A percentile compares a stretch with the other conserved stretches of the same genome.
Conservation (phyloP, 208 protist species). For the Leishmania mexicana region DNA sequence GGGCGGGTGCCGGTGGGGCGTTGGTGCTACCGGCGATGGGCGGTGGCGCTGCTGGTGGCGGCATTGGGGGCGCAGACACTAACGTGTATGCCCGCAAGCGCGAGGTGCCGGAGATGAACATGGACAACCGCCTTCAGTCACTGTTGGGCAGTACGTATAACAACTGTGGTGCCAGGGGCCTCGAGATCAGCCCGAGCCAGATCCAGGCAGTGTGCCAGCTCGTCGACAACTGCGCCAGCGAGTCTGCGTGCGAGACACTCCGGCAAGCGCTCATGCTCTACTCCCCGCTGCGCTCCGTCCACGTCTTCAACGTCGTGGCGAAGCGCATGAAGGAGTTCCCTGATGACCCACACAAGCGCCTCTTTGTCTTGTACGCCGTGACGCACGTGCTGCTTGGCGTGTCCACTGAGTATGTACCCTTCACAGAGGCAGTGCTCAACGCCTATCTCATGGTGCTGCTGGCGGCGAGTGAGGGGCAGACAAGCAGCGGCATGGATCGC, state of each 20-base stretch:
- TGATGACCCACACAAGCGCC: slow-evolving; percentile 84
- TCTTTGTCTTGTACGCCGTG: slow-evolving; percentile 75
- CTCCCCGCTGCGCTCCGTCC: slow-evolving; percentile 61
- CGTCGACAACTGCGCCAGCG: slow-evolving; percentile 74
- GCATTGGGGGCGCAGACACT: slow-evolving; percentile 13
- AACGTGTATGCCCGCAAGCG: slow-evolving; percentile 59
- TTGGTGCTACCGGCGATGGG: slow-evolving; percentile 68
- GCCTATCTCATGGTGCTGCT: slow-evolving; percentile 84
- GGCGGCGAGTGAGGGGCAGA: slow-evolving; percentile 68
- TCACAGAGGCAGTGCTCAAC: slow-evolving; percentile 65
- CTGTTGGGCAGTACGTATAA: slow-evolving; percentile 77
- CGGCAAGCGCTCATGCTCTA: slow-evolving; percentile 66
- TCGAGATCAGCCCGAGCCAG: slow-evolving; percentile 67
- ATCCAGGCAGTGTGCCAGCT: slow-evolving; percentile 72
- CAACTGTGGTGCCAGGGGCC: slow-evolving; percentile 56
- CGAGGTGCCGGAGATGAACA: slow-evolving; percentile 55
- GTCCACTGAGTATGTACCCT: slow-evolving; percentile 45
- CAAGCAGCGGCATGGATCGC: slow-evolving; percentile 66
- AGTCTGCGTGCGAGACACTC: slow-evolving; percentile 51
- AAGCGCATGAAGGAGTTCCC: slow-evolving; percentile 83
- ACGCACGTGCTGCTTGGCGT: slow-evolving; percentile 74
- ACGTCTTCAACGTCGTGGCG: slow-evolving; percentile 80
- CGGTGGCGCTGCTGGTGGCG: slow-evolving; percentile 27
- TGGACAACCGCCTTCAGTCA: slow-evolving; percentile 75
- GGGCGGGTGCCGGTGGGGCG: slow-evolving; percentile 21